Percentiles rank a stretch among this genome's conserved stretches.
Evolutionary conservation across 495 filamentous ascomycete species (phyloP).

Genomic region (Hypoxylon trugodes): DNA sequence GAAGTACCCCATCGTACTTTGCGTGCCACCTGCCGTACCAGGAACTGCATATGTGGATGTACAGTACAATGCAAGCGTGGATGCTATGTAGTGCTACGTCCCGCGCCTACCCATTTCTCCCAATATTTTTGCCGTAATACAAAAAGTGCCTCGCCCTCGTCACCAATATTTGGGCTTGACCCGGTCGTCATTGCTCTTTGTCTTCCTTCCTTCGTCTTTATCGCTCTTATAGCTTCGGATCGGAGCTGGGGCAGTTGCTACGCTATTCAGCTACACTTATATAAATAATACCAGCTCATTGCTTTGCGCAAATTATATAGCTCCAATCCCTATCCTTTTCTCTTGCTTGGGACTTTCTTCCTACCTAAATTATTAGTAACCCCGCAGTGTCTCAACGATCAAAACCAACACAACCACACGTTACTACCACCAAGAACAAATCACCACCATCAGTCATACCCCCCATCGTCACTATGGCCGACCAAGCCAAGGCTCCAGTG

Average conservation of each 20-base stretch:
- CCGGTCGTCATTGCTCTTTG: slow-evolving; percentile 21
- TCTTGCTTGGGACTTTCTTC: background rate
- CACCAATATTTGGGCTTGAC: slow-evolving; percentile 1
- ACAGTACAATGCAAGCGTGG: slow-evolving; percentile 24
- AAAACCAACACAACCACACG: slow-evolving; percentile 19
- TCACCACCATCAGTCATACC: slow-evolving; percentile 40
- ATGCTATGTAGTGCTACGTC: slow-evolving; percentile 6
- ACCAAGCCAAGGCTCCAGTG: slow-evolving; percentile 70
- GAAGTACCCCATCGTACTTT: slow-evolving; percentile 25
- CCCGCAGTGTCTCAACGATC: slow-evolving; percentile 41
- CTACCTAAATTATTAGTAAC: slow-evolving; percentile 24
- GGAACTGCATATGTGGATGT: slow-evolving; percentile 20
- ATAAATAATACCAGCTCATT: slow-evolving; percentile 15
- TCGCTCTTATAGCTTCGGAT: background rate
- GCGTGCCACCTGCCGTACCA: slow-evolving; percentile 22
- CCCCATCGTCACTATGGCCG: slow-evolving; percentile 68
- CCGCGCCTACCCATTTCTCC: slow-evolving; percentile 27
- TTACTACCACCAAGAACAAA: slow-evolving; percentile 23
- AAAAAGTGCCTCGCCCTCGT: slow-evolving; percentile 41
- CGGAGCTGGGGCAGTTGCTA: slow-evolving; percentile 15
- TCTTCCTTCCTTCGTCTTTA: slow-evolving; percentile 17
- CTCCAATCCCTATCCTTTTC: slow-evolving; percentile 22
- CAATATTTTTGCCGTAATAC: slow-evolving; percentile 41
- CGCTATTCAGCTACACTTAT: slow-evolving; percentile 19
- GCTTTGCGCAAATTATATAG: slow-evolving; percentile 6